phyloP scores from a whole-genome alignment of 1,139 yeast genomes.

The Geotrichum phurueaensis region DNA sequence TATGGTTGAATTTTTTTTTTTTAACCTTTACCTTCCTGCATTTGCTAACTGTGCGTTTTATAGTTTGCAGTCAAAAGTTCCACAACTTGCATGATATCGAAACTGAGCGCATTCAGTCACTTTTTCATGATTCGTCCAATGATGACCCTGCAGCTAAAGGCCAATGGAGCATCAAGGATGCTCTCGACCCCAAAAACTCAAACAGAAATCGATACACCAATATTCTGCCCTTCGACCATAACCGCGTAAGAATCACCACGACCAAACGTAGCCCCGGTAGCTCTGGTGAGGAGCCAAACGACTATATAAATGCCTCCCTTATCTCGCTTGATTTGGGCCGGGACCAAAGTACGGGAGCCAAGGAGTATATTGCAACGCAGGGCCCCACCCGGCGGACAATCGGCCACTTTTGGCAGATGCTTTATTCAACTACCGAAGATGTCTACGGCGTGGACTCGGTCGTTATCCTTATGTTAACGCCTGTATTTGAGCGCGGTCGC shows the following conservation, averaged over 20 bases:
- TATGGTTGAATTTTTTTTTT: neutral
- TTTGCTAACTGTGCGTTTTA: neutral
- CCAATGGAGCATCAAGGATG: constrained; percentile 9
- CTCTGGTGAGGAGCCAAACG: constrained; percentile 21
- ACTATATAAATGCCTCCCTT: constrained; percentile 47
- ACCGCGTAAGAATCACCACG: constrained; percentile 44
- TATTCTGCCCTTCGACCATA: constrained; percentile 55
- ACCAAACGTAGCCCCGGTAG: constrained; percentile 21
- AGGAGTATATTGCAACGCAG: constrained; percentile 52
- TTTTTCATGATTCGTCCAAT: neutral
- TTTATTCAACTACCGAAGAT: constrained; percentile 21
- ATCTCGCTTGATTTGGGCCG: constrained; percentile 27
- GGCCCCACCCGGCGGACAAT: constrained; percentile 65
- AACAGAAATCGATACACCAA: constrained; percentile 30
- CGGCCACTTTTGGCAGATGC: constrained; percentile 67
- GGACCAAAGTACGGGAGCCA: constrained; percentile 30
- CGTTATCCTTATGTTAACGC: constrained; percentile 82
- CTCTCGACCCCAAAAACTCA: neutral
- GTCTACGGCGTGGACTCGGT: constrained; percentile 30
- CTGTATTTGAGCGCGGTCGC: constrained; percentile 52
- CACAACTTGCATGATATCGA: constrained; percentile 9
- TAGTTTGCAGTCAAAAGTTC: neutral
- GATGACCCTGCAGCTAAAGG: neutral
- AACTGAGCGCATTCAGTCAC: neutral
- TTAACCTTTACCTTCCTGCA: neutral